Evolutionary conservation across 2,329 filamentous ascomycete species (phyloP).

Genomic region (Trichothecium sympodiale): DNA sequence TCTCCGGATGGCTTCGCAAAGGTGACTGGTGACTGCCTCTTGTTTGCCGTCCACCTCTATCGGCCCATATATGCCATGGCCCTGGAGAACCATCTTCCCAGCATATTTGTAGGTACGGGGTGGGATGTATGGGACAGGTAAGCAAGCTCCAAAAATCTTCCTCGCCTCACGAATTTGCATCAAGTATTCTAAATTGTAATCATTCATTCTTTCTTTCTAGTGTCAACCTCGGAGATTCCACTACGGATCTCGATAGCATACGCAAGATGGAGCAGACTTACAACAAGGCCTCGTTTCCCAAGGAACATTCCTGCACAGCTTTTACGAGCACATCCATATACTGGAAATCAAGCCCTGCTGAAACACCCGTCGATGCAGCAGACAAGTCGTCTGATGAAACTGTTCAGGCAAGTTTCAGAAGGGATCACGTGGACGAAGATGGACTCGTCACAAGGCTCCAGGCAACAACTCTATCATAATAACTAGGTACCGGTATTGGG

Average conservation of each 20-base stretch:
- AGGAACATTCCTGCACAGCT: conserved; percentile 9
- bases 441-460: no score
- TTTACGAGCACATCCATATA: conserved; percentile 17
- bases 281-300: conserved; percentile 10
- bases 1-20: conserved; percentile 40
- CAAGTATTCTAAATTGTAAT: conserved; percentile 5
- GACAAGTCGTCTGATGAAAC: no score
- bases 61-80: conserved; percentile 39
- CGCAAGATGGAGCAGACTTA: conserved; percentile 14
- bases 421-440: conserved; percentile 11
- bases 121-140: conserved; percentile 40
- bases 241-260: conserved; percentile 13
- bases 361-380: no score
- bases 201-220: no score
- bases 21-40: conserved; percentile 36
- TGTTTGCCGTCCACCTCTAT: conserved; percentile 54
- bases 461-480: no score
- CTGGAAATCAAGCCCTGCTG: conserved; percentile 8
- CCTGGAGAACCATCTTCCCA: conserved; percentile 33
- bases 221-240: conserved; percentile 7
- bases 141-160: conserved; percentile 27
- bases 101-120: conserved; percentile 46
- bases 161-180: not conserved
- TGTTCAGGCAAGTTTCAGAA: no score
- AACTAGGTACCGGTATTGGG: no score